Evolutionary conservation across 345 rosid genomes (phyloP).

Genomic region (Populus tremula): DNA sequence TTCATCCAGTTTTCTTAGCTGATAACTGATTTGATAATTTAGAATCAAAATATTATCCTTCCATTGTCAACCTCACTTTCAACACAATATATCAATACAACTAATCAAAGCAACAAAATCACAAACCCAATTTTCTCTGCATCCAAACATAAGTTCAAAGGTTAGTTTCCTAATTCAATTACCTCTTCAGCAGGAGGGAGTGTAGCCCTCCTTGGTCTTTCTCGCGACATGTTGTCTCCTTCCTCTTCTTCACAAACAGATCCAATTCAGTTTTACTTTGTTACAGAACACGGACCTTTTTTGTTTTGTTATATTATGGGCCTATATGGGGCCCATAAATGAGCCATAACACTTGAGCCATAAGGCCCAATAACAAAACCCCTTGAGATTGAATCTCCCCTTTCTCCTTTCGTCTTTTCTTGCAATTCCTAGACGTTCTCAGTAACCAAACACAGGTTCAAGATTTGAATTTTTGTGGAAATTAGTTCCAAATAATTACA

Average conservation of each 20-base stretch:
- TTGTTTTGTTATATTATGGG: background rate
- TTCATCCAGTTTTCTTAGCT: background rate
- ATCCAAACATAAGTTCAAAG: slow-evolving; percentile 4
- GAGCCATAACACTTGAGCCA: background rate
- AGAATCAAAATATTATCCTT: background rate
- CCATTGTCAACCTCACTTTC: background rate
- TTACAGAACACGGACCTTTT: background rate
- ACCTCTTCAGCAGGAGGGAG: slow-evolving; percentile 92
- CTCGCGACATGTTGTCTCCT: slow-evolving; percentile 40
- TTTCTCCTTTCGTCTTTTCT: background rate
- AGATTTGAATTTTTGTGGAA: slow-evolving; percentile 9
- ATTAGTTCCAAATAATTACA: slow-evolving; percentile 48
- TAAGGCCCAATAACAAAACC: background rate
- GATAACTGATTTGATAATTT: background rate
- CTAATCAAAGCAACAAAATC: background rate
- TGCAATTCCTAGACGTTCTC: background rate
- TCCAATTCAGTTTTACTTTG: background rate
- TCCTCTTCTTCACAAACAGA: slow-evolving; percentile 9
- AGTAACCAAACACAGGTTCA: background rate
- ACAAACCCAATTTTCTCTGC: slow-evolving; percentile 1
- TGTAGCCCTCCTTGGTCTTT: slow-evolving; percentile 41
- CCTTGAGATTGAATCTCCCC: background rate
- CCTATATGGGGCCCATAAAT: background rate
- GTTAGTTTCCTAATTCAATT: background rate
- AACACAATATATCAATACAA: background rate